Percentiles rank a stretch among this genome's conserved stretches.
These are phyloP conservation scores for Solanum habrochaites DNA, from an alignment of 257 asterid genomes.

Conservation along the genomic window DNA sequence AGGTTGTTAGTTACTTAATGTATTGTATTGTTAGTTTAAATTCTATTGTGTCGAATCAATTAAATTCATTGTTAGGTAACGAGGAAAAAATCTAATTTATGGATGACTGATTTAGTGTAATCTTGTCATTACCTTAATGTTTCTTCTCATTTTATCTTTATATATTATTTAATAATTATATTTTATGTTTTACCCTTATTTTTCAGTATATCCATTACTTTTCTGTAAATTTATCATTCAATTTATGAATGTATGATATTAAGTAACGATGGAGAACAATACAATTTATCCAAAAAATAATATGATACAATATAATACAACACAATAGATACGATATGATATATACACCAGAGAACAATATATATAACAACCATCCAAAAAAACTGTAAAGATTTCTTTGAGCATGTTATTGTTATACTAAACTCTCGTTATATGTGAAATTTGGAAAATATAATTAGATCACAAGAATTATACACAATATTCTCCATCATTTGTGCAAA, in stretches of 20 bases:
- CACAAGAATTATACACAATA: not conserved
- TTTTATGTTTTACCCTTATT: not conserved
- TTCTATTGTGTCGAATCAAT: no score
- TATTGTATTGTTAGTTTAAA: not conserved
- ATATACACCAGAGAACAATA: not conserved
- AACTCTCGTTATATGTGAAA: no score
- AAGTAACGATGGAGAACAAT: no score
- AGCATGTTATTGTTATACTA: no score
- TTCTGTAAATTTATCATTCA: not conserved
- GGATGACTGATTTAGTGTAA: not conserved
- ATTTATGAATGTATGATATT: not conserved
- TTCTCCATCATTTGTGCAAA: not conserved
- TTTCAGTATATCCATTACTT: not conserved
- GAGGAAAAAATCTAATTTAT: no score
- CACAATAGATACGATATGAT: no score
- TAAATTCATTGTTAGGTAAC: fast-evolving
- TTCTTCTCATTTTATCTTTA: no score
- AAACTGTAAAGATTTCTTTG: not conserved
- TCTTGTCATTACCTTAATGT: not conserved
- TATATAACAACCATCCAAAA: not conserved
- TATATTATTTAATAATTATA: no score
- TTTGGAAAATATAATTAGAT: not conserved
- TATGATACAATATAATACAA: no score
- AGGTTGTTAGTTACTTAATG: not conserved
- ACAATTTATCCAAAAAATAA: no score